Percentiles rank a stretch among this genome's conserved stretches.
phyloP scores from a whole-genome alignment of 1,139 yeast species.

The Scheffersomyces insectosa region DNA sequence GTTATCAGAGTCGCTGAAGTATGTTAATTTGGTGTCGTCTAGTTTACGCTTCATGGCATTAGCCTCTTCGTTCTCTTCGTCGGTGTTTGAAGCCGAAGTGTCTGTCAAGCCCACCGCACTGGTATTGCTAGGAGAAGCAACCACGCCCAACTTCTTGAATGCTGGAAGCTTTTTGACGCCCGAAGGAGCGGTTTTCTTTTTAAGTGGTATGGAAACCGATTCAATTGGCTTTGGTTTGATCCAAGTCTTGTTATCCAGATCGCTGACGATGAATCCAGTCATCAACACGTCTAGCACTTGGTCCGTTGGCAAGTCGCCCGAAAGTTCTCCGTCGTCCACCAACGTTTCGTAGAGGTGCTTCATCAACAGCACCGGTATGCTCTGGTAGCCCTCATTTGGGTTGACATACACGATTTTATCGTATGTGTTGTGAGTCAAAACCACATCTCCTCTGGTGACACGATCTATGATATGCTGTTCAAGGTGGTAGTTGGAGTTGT shows the following conservation, averaged over 20 bases:
- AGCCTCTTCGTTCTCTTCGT: conserved; percentile 39
- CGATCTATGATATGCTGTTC: conserved; percentile 73
- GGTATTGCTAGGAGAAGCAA: conserved; percentile 5
- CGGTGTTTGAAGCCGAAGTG: conserved; percentile 38
- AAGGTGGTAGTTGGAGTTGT: conserved; percentile 17
- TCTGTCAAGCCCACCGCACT: conserved; percentile 41
- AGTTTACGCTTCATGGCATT: conserved; percentile 44
- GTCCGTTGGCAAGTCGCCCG: conserved; percentile 54
- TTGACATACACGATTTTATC: conserved; percentile 57
- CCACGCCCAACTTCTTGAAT: conserved; percentile 12
- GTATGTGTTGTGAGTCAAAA: conserved; percentile 44
- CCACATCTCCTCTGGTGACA: conserved; percentile 58
- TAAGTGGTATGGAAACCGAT: conserved; percentile 27
- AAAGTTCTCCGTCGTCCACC: conserved; percentile 47
- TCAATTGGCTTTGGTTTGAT: conserved; percentile 41
- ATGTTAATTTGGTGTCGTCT: conserved; percentile 48
- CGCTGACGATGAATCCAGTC: conserved; percentile 58
- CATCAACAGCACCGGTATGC: conserved; percentile 46
- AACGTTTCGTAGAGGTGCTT: conserved; percentile 42
- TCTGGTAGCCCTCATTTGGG: conserved; percentile 48
- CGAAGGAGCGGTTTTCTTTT: conserved; percentile 18
- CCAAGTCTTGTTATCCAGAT: conserved; percentile 34
- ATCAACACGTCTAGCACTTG: conserved; percentile 59
- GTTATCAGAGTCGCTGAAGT: conserved; percentile 50
- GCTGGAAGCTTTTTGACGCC: conserved; percentile 10